phyloP scores from a whole-genome alignment of 192 early-diverging fungal genomes.

The Chytriomyces sp. region DNA sequence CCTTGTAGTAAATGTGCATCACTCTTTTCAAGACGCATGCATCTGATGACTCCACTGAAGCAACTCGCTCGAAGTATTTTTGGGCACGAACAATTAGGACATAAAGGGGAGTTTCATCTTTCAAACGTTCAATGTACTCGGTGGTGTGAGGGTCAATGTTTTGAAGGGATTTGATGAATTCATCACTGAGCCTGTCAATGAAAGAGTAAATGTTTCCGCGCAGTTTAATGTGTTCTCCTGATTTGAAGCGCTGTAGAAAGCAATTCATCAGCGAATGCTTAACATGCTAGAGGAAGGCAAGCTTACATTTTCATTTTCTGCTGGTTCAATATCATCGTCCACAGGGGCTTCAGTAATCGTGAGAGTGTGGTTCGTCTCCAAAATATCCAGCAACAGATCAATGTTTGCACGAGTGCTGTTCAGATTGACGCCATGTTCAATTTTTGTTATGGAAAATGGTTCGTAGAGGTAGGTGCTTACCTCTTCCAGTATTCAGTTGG shows the following conservation, averaged over 20 bases:
- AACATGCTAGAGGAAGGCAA: background rate
- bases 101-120: slow-evolving; percentile 88
- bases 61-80: slow-evolving; percentile 80
- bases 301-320: slow-evolving; percentile 19
- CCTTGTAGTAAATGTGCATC: slow-evolving; percentile 97
- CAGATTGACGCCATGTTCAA: background rate
- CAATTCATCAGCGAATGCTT: slow-evolving; percentile 2
- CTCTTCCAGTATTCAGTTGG: slow-evolving; percentile 79
- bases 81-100: slow-evolving; percentile 85
- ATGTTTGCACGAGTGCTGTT: slow-evolving; percentile 60
- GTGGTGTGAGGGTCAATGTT: slow-evolving; percentile 96
- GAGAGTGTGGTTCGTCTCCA: slow-evolving; percentile 78
- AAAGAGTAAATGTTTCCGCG: slow-evolving; percentile 86
- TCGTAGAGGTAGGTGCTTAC: slow-evolving; percentile 25
- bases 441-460: background rate
- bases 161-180: slow-evolving; percentile 95
- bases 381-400: slow-evolving; percentile 75
- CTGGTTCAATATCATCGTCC: slow-evolving; percentile 58
- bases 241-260: slow-evolving; percentile 43
- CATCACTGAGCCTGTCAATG: slow-evolving; percentile 94
- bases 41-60: slow-evolving; percentile 61
- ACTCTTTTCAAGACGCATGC: slow-evolving; percentile 83
- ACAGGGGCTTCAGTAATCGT: slow-evolving; percentile 72
- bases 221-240: slow-evolving; percentile 63
- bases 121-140: slow-evolving; percentile 93